phyloP scores from a whole-genome alignment of 2,329 filamentous ascomycete species.

The Colletotrichum musicola region DNA sequence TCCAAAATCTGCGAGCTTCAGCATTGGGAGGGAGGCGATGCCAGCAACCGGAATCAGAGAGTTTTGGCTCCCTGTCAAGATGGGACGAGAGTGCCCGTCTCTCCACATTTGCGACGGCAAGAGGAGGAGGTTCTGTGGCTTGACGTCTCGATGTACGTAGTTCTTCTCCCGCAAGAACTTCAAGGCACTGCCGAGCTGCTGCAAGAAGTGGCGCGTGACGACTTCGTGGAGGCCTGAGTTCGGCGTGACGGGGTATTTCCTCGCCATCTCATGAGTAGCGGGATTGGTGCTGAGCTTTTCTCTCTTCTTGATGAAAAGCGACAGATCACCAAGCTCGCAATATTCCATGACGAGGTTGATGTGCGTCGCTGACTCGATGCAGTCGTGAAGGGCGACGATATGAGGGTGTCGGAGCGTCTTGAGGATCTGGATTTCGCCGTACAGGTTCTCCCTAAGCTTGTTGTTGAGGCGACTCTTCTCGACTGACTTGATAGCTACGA shows the following conservation, averaged over 20 bases:
- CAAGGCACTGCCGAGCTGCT: constrained; percentile 92
- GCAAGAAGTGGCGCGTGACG: constrained; percentile 94
- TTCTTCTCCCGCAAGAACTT: constrained; percentile 88
- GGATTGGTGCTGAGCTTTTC: constrained; percentile 83
- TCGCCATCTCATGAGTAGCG: constrained; percentile 88
- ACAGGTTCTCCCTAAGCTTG: constrained; percentile 96
- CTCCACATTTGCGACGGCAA: constrained; percentile 84
- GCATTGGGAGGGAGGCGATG: constrained; percentile 87
- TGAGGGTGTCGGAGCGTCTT: constrained; percentile 95
- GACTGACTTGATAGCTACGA: constrained; percentile 97
- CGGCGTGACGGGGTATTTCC: constrained; percentile 88
- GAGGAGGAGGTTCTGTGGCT: constrained; percentile 94
- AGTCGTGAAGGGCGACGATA: constrained; percentile 96
- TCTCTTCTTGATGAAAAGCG: constrained; percentile 95
- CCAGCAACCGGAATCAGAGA: constrained; percentile 86
- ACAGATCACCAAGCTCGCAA: constrained; percentile 94
- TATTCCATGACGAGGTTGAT: constrained; percentile 99
- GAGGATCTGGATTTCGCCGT: constrained; percentile 94
- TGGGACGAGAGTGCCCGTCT: constrained; percentile 71
- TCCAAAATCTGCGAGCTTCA: constrained; percentile 99
- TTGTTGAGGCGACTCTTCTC: constrained; percentile 90
- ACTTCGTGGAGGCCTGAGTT: constrained; percentile 95
- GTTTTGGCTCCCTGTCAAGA: constrained; percentile 82
- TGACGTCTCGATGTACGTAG: constrained; percentile 96
- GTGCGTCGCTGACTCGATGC: constrained; percentile 85